Evolutionary conservation across 805 yeast species (phyloP).

Genomic region (Myxozyma monticola): DNA sequence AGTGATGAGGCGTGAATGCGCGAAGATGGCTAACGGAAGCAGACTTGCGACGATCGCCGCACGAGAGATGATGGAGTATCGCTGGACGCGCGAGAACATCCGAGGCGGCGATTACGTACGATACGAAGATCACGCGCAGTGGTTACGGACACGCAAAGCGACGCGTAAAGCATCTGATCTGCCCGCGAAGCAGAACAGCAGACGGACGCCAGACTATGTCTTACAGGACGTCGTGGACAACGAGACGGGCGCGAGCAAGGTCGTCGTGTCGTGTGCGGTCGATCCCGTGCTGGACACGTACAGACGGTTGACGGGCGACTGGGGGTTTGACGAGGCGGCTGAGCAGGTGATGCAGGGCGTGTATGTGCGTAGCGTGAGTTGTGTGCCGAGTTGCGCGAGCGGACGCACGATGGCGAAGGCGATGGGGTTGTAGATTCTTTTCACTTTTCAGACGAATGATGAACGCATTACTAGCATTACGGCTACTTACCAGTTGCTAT

Average conservation of each 20-base stretch:
- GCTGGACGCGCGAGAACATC: conserved; percentile 6
- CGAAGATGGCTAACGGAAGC: background rate
- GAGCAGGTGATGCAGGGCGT: background rate
- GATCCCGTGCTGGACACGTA: conserved; percentile 21
- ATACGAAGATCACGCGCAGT: background rate
- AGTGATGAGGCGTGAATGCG: background rate
- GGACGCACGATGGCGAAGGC: background rate
- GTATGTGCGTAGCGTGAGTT: conserved; percentile 2
- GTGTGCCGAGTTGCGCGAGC: too few species aligned
- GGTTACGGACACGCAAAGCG: background rate
- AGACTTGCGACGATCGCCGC: conserved; percentile 21
- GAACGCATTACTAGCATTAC: too few species aligned
- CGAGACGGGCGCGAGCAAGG: background rate
- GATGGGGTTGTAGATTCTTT: too few species aligned
- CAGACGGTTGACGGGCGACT: conserved; percentile 16
- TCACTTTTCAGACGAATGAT: too few species aligned
- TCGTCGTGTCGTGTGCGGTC: conserved; percentile 1
- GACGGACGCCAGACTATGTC: conserved; percentile 1
- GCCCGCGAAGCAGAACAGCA: background rate
- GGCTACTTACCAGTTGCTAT: too few species aligned
- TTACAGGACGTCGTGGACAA: conserved; percentile 6
- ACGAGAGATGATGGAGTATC: conserved; percentile 6
- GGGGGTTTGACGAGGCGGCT: conserved; percentile 4
- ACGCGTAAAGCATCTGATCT: background rate
- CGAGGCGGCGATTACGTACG: background rate